Base-by-base conservation (phyloP, 495 filamentous ascomycete species). In the Xylaria bambusicola region DNA sequence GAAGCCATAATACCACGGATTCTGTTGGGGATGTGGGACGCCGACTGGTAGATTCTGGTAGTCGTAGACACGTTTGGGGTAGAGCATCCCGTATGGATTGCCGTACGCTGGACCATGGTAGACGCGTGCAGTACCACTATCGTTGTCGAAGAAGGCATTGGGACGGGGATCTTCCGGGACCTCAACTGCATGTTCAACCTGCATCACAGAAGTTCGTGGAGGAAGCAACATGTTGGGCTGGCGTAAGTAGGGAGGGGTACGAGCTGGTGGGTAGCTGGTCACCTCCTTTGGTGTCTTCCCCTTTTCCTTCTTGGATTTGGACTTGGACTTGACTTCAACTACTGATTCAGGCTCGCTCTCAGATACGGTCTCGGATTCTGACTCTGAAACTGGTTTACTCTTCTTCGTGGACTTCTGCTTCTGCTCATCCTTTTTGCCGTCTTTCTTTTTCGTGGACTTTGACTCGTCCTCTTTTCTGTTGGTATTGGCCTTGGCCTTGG, bases 61-160 rank as follows among this genome's bases (percentile, higher is more conserved):
- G 26, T 45, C 12, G 10, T 62, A 52, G 26, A 33, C 9, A 15
- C 52, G 52, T 13, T 40, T 46, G 13, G 70, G 67, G 66, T 75
- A 66, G 46, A 71, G 49, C 6, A 51, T 54, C 1, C 68, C 70
- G 13, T 65, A 65, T 21, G 73, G 71, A 62, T 77, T 79, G 45
- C 79, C 80, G 56, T 77, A 82, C 23, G 67, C 52, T 0, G 73
- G 73, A 0, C 79, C 79, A 56, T 83, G 78, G 51, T 81, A 83
- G 44, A 82, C 75, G 2, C 77, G 75, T 52, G 75, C 71, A 18
- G 75, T 46, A 10, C 73, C 71, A 27, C 65, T 69, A 12, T 68
- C 62, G 21, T 64, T 54, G 58, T 82, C 78, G 49, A 76, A 74
- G 66, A 79, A 83, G 21, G 80, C 75, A 60, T 83, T 83, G 18